Evolutionary conservation across 1,139 yeast genomes (phyloP).

Genomic region (Neolecta irregularis): DNA sequence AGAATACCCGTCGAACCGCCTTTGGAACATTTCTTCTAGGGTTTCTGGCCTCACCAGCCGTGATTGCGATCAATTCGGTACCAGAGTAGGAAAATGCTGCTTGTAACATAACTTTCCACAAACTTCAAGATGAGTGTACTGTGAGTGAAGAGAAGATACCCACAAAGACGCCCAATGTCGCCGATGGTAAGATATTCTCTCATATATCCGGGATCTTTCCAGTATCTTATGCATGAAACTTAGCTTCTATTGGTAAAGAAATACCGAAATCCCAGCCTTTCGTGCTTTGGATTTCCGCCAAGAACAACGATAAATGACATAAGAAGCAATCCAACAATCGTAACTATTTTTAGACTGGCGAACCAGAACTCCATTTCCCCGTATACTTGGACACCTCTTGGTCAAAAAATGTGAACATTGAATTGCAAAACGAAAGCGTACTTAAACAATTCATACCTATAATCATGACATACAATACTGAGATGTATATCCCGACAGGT

Average conservation of each 20-base stretch:
- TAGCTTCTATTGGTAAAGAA: too few species aligned
- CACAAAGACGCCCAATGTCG: too few species aligned
- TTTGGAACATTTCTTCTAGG: slow-evolving; percentile 70
- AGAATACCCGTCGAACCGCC: slow-evolving; percentile 68
- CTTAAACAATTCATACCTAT: slow-evolving; percentile 42
- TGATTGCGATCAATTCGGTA: slow-evolving; percentile 71
- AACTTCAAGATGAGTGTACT: slow-evolving; percentile 51
- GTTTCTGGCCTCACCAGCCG: slow-evolving; percentile 76
- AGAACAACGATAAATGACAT: slow-evolving; percentile 44
- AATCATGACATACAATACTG: slow-evolving; percentile 46
- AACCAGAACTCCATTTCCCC: slow-evolving; percentile 59
- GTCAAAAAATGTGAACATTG: too few species aligned
- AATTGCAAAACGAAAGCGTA: too few species aligned
- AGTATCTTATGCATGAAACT: too few species aligned
- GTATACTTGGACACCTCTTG: slow-evolving; percentile 26
- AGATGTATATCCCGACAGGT: slow-evolving; percentile 53
- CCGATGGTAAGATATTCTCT: slow-evolving; percentile 47
- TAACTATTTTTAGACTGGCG: slow-evolving; percentile 38
- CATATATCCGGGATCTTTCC: slow-evolving; percentile 83
- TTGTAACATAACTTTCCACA: slow-evolving; percentile 53
- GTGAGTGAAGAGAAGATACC: too few species aligned
- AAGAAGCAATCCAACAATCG: slow-evolving; percentile 38
- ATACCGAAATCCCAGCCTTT: slow-evolving; percentile 27
- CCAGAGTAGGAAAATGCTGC: slow-evolving; percentile 53
- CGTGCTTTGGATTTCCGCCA: slow-evolving; percentile 42